phyloP scores from a whole-genome alignment of 768 basidiomycete genomes.

The Pisolithus orientalis region DNA sequence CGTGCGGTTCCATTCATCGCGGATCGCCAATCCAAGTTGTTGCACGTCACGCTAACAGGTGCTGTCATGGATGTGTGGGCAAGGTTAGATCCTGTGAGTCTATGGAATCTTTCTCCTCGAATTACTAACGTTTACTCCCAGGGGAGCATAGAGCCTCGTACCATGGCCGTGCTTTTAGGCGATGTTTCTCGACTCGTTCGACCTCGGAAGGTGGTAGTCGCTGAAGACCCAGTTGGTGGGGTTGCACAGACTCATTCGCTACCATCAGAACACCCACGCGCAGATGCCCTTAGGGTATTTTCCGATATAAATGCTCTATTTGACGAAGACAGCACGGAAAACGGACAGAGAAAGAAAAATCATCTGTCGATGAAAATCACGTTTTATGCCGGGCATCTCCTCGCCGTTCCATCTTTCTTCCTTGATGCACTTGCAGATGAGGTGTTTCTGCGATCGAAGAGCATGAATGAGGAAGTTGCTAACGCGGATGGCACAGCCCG shows the following conservation, averaged over 20 bases:
- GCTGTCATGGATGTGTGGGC: conserved; percentile 65
- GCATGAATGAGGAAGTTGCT: conserved; percentile 10
- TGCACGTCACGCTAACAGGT: conserved; percentile 44
- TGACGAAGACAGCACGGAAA: not conserved
- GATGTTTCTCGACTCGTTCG: conserved; percentile 52
- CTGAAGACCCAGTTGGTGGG: not conserved
- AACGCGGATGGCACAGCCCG: too few relatives aligned
- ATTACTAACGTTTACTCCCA: conserved; percentile 14
- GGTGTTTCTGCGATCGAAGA: conserved; percentile 21
- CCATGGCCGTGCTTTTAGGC: conserved; percentile 47
- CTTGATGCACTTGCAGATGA: conserved; percentile 41
- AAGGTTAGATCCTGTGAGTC: conserved; percentile 38
- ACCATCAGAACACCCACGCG: conserved; percentile 10
- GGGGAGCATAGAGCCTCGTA: conserved; percentile 30
- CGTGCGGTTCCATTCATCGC: conserved; percentile 58
- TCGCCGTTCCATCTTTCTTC: conserved; percentile 39
- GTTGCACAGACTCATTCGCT: not conserved
- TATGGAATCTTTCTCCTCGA: not conserved
- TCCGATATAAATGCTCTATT: conserved; percentile 24
- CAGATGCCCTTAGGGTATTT: conserved; percentile 16
- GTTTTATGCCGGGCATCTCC: conserved; percentile 63
- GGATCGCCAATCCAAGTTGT: conserved; percentile 51
- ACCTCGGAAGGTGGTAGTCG: conserved; percentile 30
- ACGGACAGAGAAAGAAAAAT: conserved; percentile 4
- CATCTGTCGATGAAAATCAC: conserved; percentile 54